These are phyloP conservation scores for Nymphaea colorata DNA, from an alignment of 164 flowering plant genomes.

Conservation along the genomic window DNA sequence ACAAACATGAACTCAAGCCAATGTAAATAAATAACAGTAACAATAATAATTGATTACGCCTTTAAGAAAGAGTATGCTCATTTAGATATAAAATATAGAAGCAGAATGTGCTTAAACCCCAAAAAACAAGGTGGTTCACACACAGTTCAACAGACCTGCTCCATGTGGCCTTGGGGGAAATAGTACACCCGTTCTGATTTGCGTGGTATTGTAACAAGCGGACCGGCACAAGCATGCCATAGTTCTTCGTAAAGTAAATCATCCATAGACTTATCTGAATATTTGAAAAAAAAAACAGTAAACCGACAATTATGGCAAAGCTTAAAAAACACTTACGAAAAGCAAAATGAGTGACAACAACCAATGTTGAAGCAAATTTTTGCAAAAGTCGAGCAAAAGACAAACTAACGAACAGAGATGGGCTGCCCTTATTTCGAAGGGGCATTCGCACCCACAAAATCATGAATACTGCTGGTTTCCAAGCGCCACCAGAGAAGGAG, in stretches of 20 bases:
- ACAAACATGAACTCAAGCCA: not conserved
- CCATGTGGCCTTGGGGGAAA: slow-evolving; percentile 71
- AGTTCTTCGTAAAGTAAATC: slow-evolving; percentile 34
- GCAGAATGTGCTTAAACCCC: not conserved
- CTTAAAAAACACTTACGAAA: not conserved
- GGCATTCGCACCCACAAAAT: not conserved
- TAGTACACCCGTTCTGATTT: slow-evolving; percentile 52
- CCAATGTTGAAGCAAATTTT: not conserved
- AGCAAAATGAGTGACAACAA: not conserved
- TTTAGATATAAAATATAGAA: too few relatives aligned
- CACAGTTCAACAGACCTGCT: slow-evolving; percentile 16
- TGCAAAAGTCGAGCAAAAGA: not conserved
- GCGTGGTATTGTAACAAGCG: slow-evolving; percentile 50
- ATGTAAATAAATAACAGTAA: too few relatives aligned
- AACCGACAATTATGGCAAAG: not conserved
- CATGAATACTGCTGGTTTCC: not conserved
- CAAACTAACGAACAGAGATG: not conserved
- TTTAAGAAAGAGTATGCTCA: too few relatives aligned
- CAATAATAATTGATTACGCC: too few relatives aligned
- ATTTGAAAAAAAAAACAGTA: not conserved
- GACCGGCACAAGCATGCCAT: slow-evolving; percentile 84
- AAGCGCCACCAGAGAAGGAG: too few relatives aligned
- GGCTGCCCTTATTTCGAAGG: not conserved
- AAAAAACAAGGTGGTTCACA: not conserved
- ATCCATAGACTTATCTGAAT: not conserved